Base-by-base conservation (phyloP, 2,329 filamentous ascomycete species). In the Ophiosphaerella korrae region DNA sequence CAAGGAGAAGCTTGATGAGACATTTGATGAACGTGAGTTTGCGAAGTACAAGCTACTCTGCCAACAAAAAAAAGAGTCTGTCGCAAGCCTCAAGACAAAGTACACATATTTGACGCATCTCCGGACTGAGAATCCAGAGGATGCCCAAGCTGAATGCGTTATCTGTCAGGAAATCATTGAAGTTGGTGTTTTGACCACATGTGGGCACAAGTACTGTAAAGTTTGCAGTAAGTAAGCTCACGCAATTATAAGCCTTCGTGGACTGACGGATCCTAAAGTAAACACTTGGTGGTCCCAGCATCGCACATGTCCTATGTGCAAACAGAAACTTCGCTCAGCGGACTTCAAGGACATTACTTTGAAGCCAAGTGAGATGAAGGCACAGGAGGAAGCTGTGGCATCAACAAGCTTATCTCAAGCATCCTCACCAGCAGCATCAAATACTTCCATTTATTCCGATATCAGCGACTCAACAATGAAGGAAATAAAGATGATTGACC, bases 341-440 rank as follows among this genome's bases (percentile, higher is more conserved):
- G 90, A 94, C 67, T 83, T 97, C 42, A 89, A 95, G 68, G 86
- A 93, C 48, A 96, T 97, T 53, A 89, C 86, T 0, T 79, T 94
- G 71, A 94, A 91, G 63, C 88, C 90, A 3, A 83, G 86, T 64
- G 84, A 89, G 51, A 78, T 95, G 7, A 84, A 83, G 46, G 82
- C 92, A 1, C 85, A 88, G 49, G 81, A 83, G 48, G 82, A 88
- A 54, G 77, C 78, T 43, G 62, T 66, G 38, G 57, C 44, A 5
- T 7, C 50, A 31, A 57, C 50, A 26, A 56, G 48, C 23, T 32
- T 58, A 34, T 50, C 61, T 48, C 63, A 64, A 33, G 46, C 54
- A 33, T 59, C 74, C 54, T 57, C 70, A 62, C 64, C 57, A 36
- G 46, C 47, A 16, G 53, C 62, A 16, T 53, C 49, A 11, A 55